phyloP scores from a whole-genome alignment of 805 yeast genomes.

The Metschnikowia gruessii region DNA sequence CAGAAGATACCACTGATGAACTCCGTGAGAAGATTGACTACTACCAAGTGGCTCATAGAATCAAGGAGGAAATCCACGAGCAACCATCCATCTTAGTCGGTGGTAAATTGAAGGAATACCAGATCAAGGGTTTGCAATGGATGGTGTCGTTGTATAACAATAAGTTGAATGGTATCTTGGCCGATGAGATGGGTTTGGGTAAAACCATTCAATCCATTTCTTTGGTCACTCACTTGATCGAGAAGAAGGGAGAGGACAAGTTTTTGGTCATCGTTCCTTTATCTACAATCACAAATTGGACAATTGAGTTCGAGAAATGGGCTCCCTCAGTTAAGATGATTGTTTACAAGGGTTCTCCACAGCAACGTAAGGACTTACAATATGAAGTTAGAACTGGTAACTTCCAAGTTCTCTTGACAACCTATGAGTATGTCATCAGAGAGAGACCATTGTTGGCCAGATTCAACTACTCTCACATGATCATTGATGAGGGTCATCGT shows the following conservation, averaged over 20 bases:
- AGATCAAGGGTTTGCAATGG: constrained; percentile 61
- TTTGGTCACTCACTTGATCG: constrained; percentile 65
- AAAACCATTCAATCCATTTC: constrained; percentile 77
- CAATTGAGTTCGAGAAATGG: constrained; percentile 82
- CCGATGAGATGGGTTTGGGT: constrained; percentile 70
- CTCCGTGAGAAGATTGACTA: constrained; percentile 68
- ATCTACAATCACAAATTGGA: constrained; percentile 85
- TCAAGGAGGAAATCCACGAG: constrained; percentile 60
- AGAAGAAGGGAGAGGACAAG: constrained; percentile 64
- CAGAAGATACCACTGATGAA: constrained; percentile 46
- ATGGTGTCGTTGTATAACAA: constrained; percentile 63
- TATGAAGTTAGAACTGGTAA: constrained; percentile 62
- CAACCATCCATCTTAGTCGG: constrained; percentile 75
- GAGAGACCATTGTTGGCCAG: constrained; percentile 70
- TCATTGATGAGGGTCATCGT: constrained; percentile 88
- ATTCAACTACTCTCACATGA: constrained; percentile 80
- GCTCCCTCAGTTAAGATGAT: constrained; percentile 74
- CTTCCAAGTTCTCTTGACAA: constrained; percentile 74
- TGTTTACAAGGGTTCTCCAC: constrained; percentile 76
- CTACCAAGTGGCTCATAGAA: constrained; percentile 76
- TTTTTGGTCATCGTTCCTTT: constrained; percentile 79
- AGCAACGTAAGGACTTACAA: constrained; percentile 64
- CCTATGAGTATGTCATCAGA: constrained; percentile 77
- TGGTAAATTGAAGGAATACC: constrained; percentile 78
- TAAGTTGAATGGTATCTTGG: constrained; percentile 60